Percentiles rank a stretch among this genome's conserved stretches.
These are phyloP conservation scores for Trypanosoma brucei DNA, from an alignment of 208 protist species.

Conservation along the genomic window DNA sequence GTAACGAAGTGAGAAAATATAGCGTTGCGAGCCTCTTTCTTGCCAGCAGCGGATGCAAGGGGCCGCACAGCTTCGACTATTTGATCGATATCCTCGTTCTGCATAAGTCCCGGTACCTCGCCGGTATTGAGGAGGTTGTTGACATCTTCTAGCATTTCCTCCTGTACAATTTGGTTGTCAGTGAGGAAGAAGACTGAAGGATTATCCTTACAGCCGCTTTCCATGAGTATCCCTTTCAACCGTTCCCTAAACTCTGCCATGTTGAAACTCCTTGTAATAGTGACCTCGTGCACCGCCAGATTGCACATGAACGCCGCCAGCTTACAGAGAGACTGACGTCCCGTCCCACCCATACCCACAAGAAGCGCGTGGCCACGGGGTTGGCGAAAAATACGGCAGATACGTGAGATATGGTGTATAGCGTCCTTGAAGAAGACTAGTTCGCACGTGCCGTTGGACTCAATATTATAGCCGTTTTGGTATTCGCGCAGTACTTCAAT, in stretches of 20 bases:
- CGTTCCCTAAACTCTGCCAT: constrained; percentile 93
- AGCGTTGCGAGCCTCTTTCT: constrained; percentile 89
- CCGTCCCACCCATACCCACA: constrained; percentile 96
- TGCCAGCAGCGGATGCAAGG: constrained; percentile 82
- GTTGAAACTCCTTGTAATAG: constrained; percentile 90
- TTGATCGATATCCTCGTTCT: constrained; percentile 91
- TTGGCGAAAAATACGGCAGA: constrained; percentile 95
- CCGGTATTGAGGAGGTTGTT: constrained; percentile 98
- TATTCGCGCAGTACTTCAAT: constrained; percentile 72
- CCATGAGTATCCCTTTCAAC: constrained; percentile 87
- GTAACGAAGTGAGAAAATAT: constrained; percentile 93
- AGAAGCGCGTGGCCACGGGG: constrained; percentile 95
- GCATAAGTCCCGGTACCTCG: constrained; percentile 97
- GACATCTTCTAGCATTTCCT: constrained; percentile 96
- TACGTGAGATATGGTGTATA: constrained; percentile 93
- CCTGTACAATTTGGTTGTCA: constrained; percentile 94
- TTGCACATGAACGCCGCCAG: constrained; percentile 93
- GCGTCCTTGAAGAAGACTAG: constrained; percentile 98
- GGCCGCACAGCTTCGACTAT: constrained; percentile 90
- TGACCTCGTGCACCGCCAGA: constrained; percentile 84
- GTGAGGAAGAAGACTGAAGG: constrained; percentile 93
- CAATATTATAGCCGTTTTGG: constrained; percentile 91
- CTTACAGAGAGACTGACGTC: constrained; percentile 94
- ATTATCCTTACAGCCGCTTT: constrained; percentile 81
- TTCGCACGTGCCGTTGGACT: constrained; percentile 84